Evolutionary conservation across 2,329 filamentous ascomycete species (phyloP), one percentile per base, ranked within the genome.

Genomic region (Fusarium avenaceum): DNA sequence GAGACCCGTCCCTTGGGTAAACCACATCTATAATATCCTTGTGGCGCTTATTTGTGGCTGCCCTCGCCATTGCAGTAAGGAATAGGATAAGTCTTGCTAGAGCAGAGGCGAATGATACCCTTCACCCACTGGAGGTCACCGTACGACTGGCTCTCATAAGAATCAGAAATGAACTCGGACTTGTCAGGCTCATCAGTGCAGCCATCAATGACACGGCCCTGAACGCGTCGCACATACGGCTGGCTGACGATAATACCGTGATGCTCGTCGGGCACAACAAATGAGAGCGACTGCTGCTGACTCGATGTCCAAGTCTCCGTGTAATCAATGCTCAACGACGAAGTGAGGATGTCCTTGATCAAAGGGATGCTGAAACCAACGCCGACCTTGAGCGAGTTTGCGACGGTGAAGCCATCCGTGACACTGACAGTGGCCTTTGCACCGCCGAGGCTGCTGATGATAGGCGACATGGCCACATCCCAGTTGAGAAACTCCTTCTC

Each of bases 401-500:
- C 40, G 17, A 72, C 58, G n/a, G 54, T 57, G 17, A 64, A 65
- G 10, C 70, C 70, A 0, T 57, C 57, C 0, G 61, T 45, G 1
- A 72, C 56, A 30, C 61, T 59, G 13, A 72, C 70, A 0, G 46
- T 67, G 8, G 52, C 70, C 3, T 46, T 48, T 19, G 59, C 51
- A 2, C 70, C 67, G 9, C 54, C 65, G 3, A 57, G 48, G 13
- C 70, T 72, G 61, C 70, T 72, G 30, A 69, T 30, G 14, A 72
- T 58, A 15, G 70, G 70, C 7, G 70, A 72, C 54, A 72, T 72
- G 28, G 70, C 43, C 22, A 72, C 43, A 15, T 72, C 70, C 70
- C 70, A 72, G 56, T 72, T 65, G 40, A 67, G 57, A 9, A 72
- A 72, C 13, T 72, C 61, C 6, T 71, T 57, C 9, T 72, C 70